Conservation (phyloP, 1,139 yeast species). For the Kodamaea plutei region DNA sequence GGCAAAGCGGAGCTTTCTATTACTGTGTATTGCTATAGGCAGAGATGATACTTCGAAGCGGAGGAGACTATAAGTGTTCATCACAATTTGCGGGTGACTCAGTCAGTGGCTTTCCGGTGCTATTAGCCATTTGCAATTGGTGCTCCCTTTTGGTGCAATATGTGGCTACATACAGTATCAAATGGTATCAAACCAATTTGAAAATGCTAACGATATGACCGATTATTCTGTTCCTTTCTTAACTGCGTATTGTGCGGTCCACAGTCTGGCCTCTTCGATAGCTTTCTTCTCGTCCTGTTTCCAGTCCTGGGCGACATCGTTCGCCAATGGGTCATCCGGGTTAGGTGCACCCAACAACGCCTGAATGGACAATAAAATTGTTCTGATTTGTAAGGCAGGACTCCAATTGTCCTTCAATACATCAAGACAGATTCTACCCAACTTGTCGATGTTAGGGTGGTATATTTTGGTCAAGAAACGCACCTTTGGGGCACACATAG, state of each 20-base stretch:
- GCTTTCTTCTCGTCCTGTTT: conserved; percentile 80
- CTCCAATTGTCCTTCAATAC: conserved; percentile 92
- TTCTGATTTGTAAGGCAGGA: conserved; percentile 95
- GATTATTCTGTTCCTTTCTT: conserved; percentile 8
- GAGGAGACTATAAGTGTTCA: no score
- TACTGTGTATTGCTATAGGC: no score
- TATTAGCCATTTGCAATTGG: no score
- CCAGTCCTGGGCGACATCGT: conserved; percentile 97
- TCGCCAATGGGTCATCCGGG: conserved; percentile 97
- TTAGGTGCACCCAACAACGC: conserved; percentile 94
- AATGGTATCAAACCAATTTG: no score
- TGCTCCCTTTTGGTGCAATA: no score
- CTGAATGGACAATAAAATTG: conserved; percentile 88
- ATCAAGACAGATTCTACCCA: conserved; percentile 93
- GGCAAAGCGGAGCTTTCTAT: no score
- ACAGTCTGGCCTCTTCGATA: conserved; percentile 75
- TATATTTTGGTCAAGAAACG: conserved; percentile 89
- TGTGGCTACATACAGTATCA: no score
- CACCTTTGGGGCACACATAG: conserved; percentile 91
- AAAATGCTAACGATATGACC: no score
- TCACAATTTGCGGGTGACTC: no score
- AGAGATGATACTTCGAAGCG: no score
- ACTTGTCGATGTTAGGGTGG: conserved; percentile 93
- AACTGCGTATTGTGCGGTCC: conserved; percentile 72
- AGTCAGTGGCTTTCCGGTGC: no score